Evolutionary conservation across 805 yeast species (phyloP).

Genomic region (Wickerhamomyces sydowiorum): DNA sequence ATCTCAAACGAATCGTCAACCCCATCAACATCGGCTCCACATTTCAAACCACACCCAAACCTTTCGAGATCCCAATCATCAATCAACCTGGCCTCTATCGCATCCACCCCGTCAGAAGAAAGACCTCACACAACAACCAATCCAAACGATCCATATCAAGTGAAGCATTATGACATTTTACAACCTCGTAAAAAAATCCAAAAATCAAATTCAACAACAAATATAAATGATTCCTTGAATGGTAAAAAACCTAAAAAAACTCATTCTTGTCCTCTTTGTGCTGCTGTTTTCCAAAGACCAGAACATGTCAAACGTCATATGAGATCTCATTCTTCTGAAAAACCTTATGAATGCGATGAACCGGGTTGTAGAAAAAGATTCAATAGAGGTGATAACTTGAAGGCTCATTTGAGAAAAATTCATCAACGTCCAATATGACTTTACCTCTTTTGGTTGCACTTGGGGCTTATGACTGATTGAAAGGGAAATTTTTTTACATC

Average conservation of each 20-base stretch:
- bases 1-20: conserved; percentile 1
- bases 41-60: neutral
- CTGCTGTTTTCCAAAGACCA: conserved; percentile 58
- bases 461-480: neutral
- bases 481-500: neutral
- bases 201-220: conserved; percentile 16
- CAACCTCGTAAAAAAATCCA: conserved; percentile 17
- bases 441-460: neutral
- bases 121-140: neutral
- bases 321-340: conserved; percentile 71
- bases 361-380: conserved; percentile 65
- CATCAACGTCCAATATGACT: conserved; percentile 28
- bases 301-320: conserved; percentile 73
- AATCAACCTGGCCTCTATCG: conserved; percentile 49
- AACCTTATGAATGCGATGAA: conserved; percentile 64
- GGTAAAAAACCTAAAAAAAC: conserved; percentile 42
- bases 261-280: conserved; percentile 62
- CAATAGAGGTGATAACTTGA: conserved; percentile 71
- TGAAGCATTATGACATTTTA: conserved; percentile 20
- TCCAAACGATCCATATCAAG: conserved; percentile 3
- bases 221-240: conserved; percentile 14
- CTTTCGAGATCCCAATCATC: conserved; percentile 42
- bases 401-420: conserved; percentile 68
- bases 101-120: conserved; percentile 18
- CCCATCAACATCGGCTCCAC: neutral